Conservation (phyloP, 2,329 filamentous ascomycete genomes). For the Diaporthe aspalathi region DNA sequence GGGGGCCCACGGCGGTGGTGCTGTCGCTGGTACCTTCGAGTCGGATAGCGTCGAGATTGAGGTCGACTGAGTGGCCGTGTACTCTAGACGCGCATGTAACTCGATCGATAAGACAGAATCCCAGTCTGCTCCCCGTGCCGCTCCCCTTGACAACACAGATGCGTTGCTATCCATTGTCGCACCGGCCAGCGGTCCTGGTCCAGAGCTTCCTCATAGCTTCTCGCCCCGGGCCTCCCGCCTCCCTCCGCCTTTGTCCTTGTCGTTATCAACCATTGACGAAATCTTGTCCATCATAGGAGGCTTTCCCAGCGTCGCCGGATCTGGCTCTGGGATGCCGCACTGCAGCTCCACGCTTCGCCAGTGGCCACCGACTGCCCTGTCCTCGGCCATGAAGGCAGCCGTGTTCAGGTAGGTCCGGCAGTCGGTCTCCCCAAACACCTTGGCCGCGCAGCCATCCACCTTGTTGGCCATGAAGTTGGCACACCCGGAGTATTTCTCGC, state of each 20-base stretch:
- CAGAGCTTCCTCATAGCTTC: background rate
- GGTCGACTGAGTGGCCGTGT: background rate
- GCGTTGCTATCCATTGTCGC: background rate
- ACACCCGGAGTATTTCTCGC: conserved; percentile 47
- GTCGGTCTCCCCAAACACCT: conserved; percentile 50
- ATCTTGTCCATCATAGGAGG: conserved; percentile 44
- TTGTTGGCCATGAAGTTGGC: conserved; percentile 51
- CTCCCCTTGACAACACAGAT: background rate
- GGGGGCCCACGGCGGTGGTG: conserved; percentile 42
- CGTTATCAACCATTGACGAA: conserved; percentile 30
- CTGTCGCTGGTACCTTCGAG: conserved; percentile 43
- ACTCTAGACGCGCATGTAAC: background rate
- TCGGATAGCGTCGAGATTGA: conserved; percentile 27
- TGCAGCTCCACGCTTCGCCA: conserved; percentile 51
- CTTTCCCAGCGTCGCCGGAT: conserved; percentile 42
- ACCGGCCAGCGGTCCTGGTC: background rate
- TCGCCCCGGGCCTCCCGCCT: background rate
- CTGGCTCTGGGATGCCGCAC: conserved; percentile 48
- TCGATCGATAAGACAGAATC: background rate
- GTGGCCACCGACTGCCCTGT: conserved; percentile 48
- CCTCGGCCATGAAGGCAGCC: conserved; percentile 52
- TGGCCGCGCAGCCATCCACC: conserved; percentile 52
- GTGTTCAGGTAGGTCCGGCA: conserved; percentile 51
- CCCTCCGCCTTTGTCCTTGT: conserved; percentile 8
- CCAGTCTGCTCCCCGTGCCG: background rate